These are phyloP conservation scores for Rhizophagus prolifer DNA, from an alignment of 192 early-diverging fungal species.

Conservation along the genomic window DNA sequence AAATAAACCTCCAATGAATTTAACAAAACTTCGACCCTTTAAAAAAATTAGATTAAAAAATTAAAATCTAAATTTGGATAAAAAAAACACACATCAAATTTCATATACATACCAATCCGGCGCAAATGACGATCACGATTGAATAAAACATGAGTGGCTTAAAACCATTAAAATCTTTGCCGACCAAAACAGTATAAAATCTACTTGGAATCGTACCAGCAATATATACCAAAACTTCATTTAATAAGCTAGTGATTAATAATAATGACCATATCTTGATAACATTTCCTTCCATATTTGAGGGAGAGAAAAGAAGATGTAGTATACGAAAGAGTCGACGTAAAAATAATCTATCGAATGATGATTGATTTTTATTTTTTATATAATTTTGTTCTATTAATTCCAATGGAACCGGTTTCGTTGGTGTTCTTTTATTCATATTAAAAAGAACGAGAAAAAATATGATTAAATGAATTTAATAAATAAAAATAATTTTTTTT, in stretches of 20 bases:
- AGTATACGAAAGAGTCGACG: slow-evolving; percentile 10
- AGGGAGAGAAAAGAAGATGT: slow-evolving; percentile 15
- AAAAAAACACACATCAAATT: slow-evolving; percentile 22
- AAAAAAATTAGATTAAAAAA: not conserved
- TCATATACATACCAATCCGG: slow-evolving; percentile 52
- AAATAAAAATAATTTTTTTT: not conserved
- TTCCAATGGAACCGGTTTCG: slow-evolving; percentile 1
- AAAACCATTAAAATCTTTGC: slow-evolving; percentile 64
- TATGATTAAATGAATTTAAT: not conserved
- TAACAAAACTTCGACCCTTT: slow-evolving; percentile 58
- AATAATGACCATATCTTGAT: slow-evolving; percentile 46
- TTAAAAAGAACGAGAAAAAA: too few species aligned
- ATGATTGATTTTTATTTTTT: slow-evolving; percentile 2
- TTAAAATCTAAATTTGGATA: not conserved
- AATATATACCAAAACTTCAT: slow-evolving; percentile 62
- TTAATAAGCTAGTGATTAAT: slow-evolving; percentile 39
- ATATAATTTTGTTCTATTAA: not conserved
- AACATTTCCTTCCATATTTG: slow-evolving; percentile 33
- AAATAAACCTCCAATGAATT: slow-evolving; percentile 62
- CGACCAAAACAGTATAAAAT: slow-evolving; percentile 73
- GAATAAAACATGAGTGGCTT: slow-evolving; percentile 52
- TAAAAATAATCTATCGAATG: slow-evolving; percentile 22
- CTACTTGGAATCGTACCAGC: slow-evolving; percentile 69
- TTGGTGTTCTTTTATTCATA: not conserved
- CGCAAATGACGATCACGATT: slow-evolving; percentile 53